Conservation (phyloP, 2,329 filamentous ascomycete species). For the Phaeosphaeria sp. region DNA sequence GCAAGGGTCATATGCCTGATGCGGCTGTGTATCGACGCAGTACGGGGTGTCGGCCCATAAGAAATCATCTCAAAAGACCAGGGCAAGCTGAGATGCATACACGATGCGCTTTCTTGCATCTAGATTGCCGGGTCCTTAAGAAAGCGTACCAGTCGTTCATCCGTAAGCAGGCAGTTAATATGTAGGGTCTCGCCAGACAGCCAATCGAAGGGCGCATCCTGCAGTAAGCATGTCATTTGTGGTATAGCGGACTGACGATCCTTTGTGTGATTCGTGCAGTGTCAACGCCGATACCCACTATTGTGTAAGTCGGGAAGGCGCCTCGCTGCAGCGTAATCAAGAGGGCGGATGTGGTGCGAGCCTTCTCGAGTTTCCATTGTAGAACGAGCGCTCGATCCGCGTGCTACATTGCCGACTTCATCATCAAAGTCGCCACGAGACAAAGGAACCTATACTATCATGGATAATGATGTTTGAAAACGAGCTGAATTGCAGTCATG, state of each 20-base stretch:
- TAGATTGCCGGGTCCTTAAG: conserved; percentile 11
- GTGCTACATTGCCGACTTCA: neutral
- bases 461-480: neutral
- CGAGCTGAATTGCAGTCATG: neutral
- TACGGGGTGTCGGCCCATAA: conserved; percentile 5
- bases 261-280: conserved; percentile 12
- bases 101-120: conserved; percentile 12
- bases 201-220: conserved; percentile 17
- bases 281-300: conserved; percentile 4
- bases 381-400: neutral
- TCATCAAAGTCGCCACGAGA: neutral
- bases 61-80: conserved; percentile 1
- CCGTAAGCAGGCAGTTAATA: conserved; percentile 21
- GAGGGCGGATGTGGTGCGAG: conserved; percentile 11
- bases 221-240: conserved; percentile 13
- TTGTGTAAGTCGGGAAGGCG: conserved; percentile 10
- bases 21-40: conserved; percentile 13
- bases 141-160: conserved; percentile 15
- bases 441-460: neutral
- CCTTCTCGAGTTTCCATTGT: neutral
- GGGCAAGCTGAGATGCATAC: conserved; percentile 17
- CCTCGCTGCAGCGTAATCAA: conserved; percentile 11
- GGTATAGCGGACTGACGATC: conserved; percentile 7
- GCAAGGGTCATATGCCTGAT: conserved; percentile 14
- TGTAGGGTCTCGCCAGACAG: conserved; percentile 4